Evolutionary conservation across 2,329 filamentous ascomycete species (phyloP), one percentile per base, ranked within the genome.

Genomic region (Ascochyta fabae): DNA sequence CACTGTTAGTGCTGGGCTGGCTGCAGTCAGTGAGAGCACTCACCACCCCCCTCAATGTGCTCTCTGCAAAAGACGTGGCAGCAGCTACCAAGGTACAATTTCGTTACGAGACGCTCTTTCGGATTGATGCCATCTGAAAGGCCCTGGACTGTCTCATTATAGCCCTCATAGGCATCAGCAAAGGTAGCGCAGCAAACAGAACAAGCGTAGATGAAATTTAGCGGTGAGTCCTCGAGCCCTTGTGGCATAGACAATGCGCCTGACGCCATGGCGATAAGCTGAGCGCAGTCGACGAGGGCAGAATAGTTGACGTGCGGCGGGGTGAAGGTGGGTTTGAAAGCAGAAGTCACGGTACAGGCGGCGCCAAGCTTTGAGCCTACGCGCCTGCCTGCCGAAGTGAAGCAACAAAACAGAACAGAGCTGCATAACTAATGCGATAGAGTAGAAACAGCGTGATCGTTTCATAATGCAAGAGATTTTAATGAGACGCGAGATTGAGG

Each of bases 171-270:
- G 24, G 81, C 67, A 27, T 81, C 79, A 19, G 77, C 72, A 34
- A 81, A 72, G 6, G 75, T 77, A 9, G 71, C 71, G 43, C 80
- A 77, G 62, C 81, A 84, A 34, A 82, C 60, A 26, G 72, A 72
- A 64, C 81, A 84, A 58, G 76, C 77, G 64, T 83, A 80, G 46
- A 83, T 77, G 56, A 81, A 71, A 56, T 83, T 76, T 48, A 75
- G 67, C 7, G 75, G 66, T 35, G 63, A 50, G 22, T 57, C 43
- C 66, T 77, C 78, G 67, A 72, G 54, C 29, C 51, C 50, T 29
- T 60, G 48, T 27, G 40, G 49, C 44, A 48, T 50, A 29, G 59
- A 60, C 40, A 55, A 48, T 7, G 60, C 47, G 2, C 31, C 41
- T 7, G 55, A 38, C 8, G 47, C 53, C 69, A 69, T 70, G 16